Evolutionary conservation across 345 rosid species (phyloP).

Genomic region (Sonneratia alba): DNA sequence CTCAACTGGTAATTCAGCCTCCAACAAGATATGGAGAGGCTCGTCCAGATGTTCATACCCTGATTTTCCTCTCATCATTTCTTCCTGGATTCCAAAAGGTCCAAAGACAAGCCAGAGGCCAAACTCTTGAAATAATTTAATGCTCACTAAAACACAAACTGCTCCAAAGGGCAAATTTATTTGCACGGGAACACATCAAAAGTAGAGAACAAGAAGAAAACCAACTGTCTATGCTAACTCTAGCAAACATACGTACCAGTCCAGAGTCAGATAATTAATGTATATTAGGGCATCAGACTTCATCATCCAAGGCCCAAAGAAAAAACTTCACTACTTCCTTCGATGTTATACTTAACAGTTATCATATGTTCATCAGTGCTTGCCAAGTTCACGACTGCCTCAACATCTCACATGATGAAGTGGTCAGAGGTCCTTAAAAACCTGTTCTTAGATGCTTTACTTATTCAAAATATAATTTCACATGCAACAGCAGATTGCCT

Average conservation of each 20-base stretch:
- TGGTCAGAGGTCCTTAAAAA: too few relatives aligned
- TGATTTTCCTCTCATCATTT: slow-evolving; percentile 89
- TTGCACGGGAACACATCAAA: not conserved
- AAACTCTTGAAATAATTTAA: not conserved
- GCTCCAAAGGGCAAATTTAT: not conserved
- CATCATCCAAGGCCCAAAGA: too few relatives aligned
- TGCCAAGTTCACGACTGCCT: too few relatives aligned
- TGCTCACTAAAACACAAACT: not conserved
- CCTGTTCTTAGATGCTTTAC: not conserved
- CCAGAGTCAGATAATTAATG: too few relatives aligned
- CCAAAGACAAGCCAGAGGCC: not conserved
- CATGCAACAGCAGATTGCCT: not conserved
- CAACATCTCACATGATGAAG: too few relatives aligned
- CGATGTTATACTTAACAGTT: too few relatives aligned
- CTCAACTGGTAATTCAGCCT: slow-evolving; percentile 90
- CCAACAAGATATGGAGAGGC: slow-evolving; percentile 87
- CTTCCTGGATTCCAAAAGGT: slow-evolving; percentile 44
- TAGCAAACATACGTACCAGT: too few relatives aligned
- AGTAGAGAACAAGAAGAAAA: not conserved
- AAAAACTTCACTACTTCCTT: too few relatives aligned
- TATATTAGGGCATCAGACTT: too few relatives aligned
- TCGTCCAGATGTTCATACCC: slow-evolving; percentile 95
- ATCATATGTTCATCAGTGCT: too few relatives aligned
- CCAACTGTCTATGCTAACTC: not conserved
- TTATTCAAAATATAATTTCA: not conserved